These are phyloP conservation scores for Coniosporium tulheliwenetii DNA, from an alignment of 2,329 filamentous ascomycete genomes.

Conservation along the genomic window DNA sequence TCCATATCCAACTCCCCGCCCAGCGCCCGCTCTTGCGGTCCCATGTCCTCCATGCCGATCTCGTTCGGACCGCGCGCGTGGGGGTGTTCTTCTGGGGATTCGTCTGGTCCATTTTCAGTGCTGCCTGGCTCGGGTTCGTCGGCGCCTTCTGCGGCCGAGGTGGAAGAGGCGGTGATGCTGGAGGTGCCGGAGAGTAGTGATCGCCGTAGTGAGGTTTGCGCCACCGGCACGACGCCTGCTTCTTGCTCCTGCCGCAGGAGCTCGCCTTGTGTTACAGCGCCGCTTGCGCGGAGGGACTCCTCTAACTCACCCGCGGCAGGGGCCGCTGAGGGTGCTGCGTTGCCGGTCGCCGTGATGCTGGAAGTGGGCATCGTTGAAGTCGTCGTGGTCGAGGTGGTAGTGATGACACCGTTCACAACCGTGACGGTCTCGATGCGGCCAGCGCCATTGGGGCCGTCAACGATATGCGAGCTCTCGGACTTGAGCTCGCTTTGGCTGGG, in stretches of 20 bases:
- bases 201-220: constrained; percentile 28
- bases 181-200: constrained; percentile 9
- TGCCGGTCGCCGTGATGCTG: constrained; percentile 8
- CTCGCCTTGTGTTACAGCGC: constrained; percentile 66
- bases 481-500: constrained; percentile 43
- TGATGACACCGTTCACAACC: constrained; percentile 49
- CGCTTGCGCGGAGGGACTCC: constrained; percentile 16
- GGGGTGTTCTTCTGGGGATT: constrained; percentile 42
- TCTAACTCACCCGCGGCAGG: constrained; percentile 10
- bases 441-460: constrained; percentile 65
- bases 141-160: constrained; percentile 5
- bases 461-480: constrained; percentile 64
- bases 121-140: constrained; percentile 21
- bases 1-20: constrained; percentile 21
- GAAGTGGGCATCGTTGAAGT: background rate
- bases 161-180: constrained; percentile 5
- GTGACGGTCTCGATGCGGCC: constrained; percentile 70
- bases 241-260: constrained; percentile 75
- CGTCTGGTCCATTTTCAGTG: too few relatives aligned
- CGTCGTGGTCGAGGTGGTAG: constrained; percentile 15
- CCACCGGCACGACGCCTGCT: constrained; percentile 59
- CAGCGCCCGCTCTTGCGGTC: constrained; percentile 43
- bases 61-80: constrained; percentile 74
- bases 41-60: constrained; percentile 76
- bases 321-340: constrained; percentile 16